Conservation (phyloP, 2,329 filamentous ascomycete genomes). For the Fusarium scirpi region DNA sequence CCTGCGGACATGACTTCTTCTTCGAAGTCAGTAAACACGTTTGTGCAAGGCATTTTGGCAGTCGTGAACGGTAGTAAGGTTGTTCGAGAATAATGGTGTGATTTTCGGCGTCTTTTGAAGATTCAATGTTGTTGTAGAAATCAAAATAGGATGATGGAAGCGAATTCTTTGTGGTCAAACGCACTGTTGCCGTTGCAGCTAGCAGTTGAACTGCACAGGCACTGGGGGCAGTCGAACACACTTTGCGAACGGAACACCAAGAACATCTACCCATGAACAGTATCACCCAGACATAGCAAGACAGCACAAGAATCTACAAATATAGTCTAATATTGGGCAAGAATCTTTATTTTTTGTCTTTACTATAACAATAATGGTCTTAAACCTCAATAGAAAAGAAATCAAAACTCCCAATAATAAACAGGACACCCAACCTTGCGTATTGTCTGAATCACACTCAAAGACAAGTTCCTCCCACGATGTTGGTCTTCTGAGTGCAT, state of each 20-base stretch:
- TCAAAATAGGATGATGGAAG: not conserved
- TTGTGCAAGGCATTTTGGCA: not conserved
- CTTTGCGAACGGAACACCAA: not conserved
- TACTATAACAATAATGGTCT: not conserved
- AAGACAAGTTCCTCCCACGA: accelerated
- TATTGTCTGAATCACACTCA: not conserved
- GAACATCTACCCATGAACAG: not conserved
- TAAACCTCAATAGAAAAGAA: not conserved
- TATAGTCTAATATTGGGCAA: not conserved
- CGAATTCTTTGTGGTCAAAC: not conserved
- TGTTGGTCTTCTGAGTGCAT: no score
- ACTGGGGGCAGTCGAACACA: not conserved
- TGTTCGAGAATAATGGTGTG: no score
- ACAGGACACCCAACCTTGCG: accelerated
- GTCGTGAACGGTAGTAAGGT: no score
- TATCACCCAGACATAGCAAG: not conserved
- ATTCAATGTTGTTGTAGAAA: not conserved
- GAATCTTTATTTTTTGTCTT: not conserved
- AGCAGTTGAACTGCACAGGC: not conserved
- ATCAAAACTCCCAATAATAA: not conserved
- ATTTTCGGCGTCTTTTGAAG: not conserved
- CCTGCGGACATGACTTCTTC: not conserved
- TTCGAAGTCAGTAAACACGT: not conserved
- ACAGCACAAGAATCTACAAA: not conserved
- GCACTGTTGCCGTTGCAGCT: not conserved